phyloP scores from a whole-genome alignment of 164 flowering plant genomes.

The grape (Vitis vinifera) region ASM3070453v1 NC_081811.1:25934001-25934500 shows the following conservation, averaged over 20 bases:
- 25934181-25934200: constrained; percentile 93
- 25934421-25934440: no score
- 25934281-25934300: no score
- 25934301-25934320: no score
- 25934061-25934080: constrained; percentile 99
- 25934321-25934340: no score
- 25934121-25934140: constrained; percentile 91
- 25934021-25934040: background rate
- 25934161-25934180: constrained; percentile 97
- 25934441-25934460: no score
- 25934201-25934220: constrained; percentile 96
- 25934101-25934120: constrained; percentile 83
- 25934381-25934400: no score
- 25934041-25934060: constrained; percentile 73
- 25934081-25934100: constrained; percentile 90
- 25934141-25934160: constrained; percentile 97
- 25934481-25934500: no score
- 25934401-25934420: no score
- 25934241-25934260: no score
- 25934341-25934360: background rate
- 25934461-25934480: no score
- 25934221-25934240: constrained; percentile 49
- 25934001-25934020: background rate
- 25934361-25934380: background rate
- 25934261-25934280: no score